Evolutionary conservation across 225 moss, liverwort and hornwort species (phyloP).

Genomic region (Lunularia cruciata): DNA sequence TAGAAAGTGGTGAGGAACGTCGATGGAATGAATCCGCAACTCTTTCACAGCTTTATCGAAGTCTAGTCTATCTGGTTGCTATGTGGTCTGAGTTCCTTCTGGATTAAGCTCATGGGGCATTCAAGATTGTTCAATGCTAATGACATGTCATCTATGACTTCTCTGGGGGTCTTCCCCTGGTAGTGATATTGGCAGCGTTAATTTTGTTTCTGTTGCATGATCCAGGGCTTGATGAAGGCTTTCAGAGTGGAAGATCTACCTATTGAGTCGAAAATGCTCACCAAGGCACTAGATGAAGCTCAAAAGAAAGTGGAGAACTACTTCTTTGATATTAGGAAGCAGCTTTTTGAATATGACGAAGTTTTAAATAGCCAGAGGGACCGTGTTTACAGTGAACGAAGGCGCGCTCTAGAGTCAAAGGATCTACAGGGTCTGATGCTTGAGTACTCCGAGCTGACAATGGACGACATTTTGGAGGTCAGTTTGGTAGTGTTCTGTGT

Average conservation of each 20-base stretch:
- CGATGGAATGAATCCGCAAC: no score
- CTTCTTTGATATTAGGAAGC: slow-evolving; percentile 97
- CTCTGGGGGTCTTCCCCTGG: no score
- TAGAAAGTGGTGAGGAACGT: no score
- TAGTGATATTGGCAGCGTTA: no score
- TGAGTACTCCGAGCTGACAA: slow-evolving; percentile 95
- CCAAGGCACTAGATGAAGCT: slow-evolving; percentile 92
- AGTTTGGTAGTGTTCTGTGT: not conserved
- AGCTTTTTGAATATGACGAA: slow-evolving; percentile 98
- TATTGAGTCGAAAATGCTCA: slow-evolving; percentile 98
- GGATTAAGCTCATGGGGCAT: no score
- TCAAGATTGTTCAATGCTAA: no score
- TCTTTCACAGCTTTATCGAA: no score
- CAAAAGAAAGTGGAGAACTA: slow-evolving; percentile 97
- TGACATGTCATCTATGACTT: no score
- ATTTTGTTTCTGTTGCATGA: not conserved
- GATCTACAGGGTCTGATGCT: slow-evolving; percentile 74
- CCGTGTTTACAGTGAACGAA: slow-evolving; percentile 80
- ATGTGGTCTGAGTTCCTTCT: no score
- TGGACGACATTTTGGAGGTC: slow-evolving; percentile 96
- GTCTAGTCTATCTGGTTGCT: no score
- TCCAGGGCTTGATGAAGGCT: slow-evolving; percentile 94
- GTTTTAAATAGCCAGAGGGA: slow-evolving; percentile 96
- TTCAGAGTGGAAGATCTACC: slow-evolving; percentile 98
- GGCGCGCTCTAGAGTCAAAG: slow-evolving; percentile 80